Evolutionary conservation across 1,284 basidiomycete genomes (phyloP).

Genomic region (Boletus semigastroideus): DNA sequence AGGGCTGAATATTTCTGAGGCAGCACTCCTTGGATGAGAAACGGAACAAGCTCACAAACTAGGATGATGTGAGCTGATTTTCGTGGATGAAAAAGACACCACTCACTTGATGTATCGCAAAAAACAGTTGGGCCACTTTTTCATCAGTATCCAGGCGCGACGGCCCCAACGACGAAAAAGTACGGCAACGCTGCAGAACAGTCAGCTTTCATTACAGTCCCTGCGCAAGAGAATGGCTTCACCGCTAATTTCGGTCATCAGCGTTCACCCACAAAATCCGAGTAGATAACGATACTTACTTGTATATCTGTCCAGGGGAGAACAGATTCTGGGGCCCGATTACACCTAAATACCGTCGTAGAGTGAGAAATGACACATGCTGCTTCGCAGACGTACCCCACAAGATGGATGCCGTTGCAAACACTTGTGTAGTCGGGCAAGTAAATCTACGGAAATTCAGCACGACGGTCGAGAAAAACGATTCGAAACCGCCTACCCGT

Average conservation of each 20-base stretch:
- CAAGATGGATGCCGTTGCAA: constrained; percentile 38
- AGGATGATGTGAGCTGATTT: neutral
- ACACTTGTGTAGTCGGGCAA: constrained; percentile 36
- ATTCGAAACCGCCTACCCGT: constrained; percentile 17
- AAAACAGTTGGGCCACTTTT: constrained; percentile 42
- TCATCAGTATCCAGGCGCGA: constrained; percentile 41
- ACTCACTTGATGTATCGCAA: constrained; percentile 45
- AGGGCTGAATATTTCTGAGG: constrained; percentile 12
- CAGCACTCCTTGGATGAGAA: neutral
- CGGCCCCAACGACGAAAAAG: constrained; percentile 47
- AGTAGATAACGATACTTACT: constrained; percentile 11
- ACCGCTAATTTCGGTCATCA: constrained; percentile 12
- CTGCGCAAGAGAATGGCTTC: neutral
- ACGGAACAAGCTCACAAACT: constrained; percentile 18
- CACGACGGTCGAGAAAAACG: neutral
- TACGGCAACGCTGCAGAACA: constrained; percentile 35
- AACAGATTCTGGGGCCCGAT: constrained; percentile 41
- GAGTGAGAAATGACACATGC: neutral
- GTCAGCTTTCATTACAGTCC: neutral
- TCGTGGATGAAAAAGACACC: neutral
- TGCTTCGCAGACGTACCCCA: constrained; percentile 16
- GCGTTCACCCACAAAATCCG: neutral
- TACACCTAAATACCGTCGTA: constrained; percentile 25
- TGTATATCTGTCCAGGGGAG: constrained; percentile 35
- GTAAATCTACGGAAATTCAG: constrained; percentile 26